Evolutionary conservation across 2,329 filamentous ascomycete genomes (phyloP), one percentile per base, ranked within the genome.

Genomic region (Pseudocercospora fijiensis): DNA sequence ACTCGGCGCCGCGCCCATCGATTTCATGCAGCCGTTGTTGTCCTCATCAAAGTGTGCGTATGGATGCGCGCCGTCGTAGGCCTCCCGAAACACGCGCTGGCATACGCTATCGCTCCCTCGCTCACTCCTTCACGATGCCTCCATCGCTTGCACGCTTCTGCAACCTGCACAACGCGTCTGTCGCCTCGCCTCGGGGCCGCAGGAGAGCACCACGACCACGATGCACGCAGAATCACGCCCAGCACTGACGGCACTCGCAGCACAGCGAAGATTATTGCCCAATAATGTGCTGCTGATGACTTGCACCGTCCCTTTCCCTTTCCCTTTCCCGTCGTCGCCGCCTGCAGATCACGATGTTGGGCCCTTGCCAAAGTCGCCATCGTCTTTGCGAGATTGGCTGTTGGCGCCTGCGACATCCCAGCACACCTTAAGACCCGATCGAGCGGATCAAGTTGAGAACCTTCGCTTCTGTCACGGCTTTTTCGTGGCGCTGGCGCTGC

Each of bases 331-430:
- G 27, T 33, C 53, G 53, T 28, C 53, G 53, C 53, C 53, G 53
- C 28, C 53, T 56, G 53, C 53, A 56, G 53, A 56, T 56, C 53
- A 26, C 45, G 53, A 56, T 56, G 53, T 56, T 26, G 53, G 53
- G 26, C 53, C 53, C 53, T 56, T 10, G 53, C 20, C 53, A 10
- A 56, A 56, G 53, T 56, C 53, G 53, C 53, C 53, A 56, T 56
- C 53, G 53, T 20, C 28, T 41, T 20, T 33, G 53, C 28, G 53
- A 56, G 53, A 56, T 56, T 56, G 53, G 53, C 28, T 56, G 53
- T 26, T 41, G 28, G 27, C 13, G 28, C 16, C 16, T 56, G 28
- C 26, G 51, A 51, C 51, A 53, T 30, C 51, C 51, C 51, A 53
- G 51, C 51, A 53, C 22, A 53, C 51, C 26, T 30, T 27, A 26